phyloP scores from a whole-genome alignment of 805 yeast genomes.

The Maudiozyma saulgeensis region DNA sequence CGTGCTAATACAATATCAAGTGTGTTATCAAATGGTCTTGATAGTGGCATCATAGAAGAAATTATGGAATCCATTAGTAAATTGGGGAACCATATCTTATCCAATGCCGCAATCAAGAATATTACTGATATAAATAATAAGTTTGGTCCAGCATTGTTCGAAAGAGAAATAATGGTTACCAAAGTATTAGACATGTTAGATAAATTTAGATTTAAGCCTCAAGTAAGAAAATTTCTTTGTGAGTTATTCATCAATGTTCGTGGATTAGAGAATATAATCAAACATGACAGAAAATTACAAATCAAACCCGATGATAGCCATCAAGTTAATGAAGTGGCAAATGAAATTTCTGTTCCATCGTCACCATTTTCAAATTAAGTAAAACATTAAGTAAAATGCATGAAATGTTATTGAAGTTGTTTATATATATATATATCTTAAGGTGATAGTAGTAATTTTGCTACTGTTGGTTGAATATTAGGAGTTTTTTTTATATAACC shows the following conservation, averaged over 20 bases:
- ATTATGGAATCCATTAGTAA: conserved; percentile 37
- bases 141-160: conserved; percentile 42
- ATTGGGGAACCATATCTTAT: conserved; percentile 45
- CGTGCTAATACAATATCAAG: conserved; percentile 3
- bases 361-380: not conserved
- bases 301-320: not conserved
- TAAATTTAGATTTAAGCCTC: conserved; percentile 50
- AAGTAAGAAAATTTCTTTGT: conserved; percentile 53
- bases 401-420: not conserved
- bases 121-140: conserved; percentile 44
- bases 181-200: conserved; percentile 44
- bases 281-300: conserved; percentile 32
- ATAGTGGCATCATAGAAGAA: conserved; percentile 15
- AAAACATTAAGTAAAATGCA: no score
- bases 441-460: no score
- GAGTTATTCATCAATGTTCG: conserved; percentile 50
- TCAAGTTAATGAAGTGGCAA: not conserved
- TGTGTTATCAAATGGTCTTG: conserved; percentile 1
- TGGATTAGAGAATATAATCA: conserved; percentile 43
- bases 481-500: not conserved
- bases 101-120: conserved; percentile 47
- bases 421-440: not conserved
- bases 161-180: conserved; percentile 44
- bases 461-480: no score
- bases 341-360: not conserved